Evolutionary conservation across 805 yeast species (phyloP).

Genomic region (Candida montana): DNA sequence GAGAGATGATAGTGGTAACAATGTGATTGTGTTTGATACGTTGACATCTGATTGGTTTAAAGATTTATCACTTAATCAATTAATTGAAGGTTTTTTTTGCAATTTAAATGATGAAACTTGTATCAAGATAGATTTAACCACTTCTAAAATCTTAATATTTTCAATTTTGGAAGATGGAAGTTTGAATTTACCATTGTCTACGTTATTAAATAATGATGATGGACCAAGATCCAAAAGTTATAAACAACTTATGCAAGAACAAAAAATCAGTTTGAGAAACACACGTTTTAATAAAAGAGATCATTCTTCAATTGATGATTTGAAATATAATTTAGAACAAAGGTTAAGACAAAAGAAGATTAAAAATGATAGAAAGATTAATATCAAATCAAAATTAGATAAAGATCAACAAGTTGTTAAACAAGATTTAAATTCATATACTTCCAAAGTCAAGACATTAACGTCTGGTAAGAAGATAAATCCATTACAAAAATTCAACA

Average conservation of each 20-base stretch:
- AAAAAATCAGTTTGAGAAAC: background rate
- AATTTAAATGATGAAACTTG: constrained; percentile 33
- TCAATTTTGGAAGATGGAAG: constrained; percentile 22
- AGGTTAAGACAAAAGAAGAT: constrained; percentile 16
- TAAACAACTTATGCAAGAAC: constrained; percentile 3
- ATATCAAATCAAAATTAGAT: constrained; percentile 2
- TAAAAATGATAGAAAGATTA: constrained; percentile 12
- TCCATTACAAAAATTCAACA: background rate
- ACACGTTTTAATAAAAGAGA: constrained; percentile 1
- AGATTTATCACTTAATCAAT: constrained; percentile 26
- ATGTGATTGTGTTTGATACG: constrained; percentile 28
- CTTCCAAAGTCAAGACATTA: background rate
- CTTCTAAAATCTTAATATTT: constrained; percentile 25
- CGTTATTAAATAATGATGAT: constrained; percentile 3
- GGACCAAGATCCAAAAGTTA: constrained; percentile 18
- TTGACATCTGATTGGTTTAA: constrained; percentile 38
- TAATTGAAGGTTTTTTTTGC: constrained; percentile 41
- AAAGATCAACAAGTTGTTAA: background rate
- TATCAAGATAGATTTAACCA: constrained; percentile 30
- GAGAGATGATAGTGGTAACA: constrained; percentile 3
- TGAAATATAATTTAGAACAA: constrained; percentile 13
- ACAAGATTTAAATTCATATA: background rate
- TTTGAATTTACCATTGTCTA: constrained; percentile 11
- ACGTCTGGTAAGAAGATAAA: too few relatives aligned
- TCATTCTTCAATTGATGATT: constrained; percentile 9